phyloP scores from a whole-genome alignment of 495 filamentous ascomycete genomes.

The Neurospora cerealis region DNA sequence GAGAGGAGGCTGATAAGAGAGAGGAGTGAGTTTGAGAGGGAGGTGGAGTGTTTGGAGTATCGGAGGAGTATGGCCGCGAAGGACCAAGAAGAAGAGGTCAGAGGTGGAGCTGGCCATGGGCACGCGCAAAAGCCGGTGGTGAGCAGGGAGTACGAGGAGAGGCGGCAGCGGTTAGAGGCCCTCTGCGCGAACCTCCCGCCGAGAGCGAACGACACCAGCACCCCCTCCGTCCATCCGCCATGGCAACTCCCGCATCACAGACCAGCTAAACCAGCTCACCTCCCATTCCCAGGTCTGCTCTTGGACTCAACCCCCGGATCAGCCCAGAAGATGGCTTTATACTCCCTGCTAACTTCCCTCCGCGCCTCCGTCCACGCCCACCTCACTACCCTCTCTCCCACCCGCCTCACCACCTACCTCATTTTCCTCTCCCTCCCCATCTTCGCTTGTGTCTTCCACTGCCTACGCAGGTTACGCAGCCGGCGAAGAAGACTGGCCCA shows the following conservation, averaged over 20 bases:
- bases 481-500: neutral
- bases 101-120: no score
- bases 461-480: neutral
- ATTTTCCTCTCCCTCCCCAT: neutral
- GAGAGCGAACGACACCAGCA: neutral
- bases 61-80: no score
- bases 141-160: neutral
- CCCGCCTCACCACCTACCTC: neutral
- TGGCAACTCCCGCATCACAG: slow-evolving; percentile 12
- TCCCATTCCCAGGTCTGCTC: slow-evolving; percentile 6
- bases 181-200: neutral
- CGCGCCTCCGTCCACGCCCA: neutral
- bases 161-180: rapidly evolving
- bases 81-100: no score
- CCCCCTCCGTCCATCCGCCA: neutral
- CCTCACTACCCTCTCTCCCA: neutral
- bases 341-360: neutral
- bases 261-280: neutral
- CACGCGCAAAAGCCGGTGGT: neutral
- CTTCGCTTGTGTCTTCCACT: neutral
- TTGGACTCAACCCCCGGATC: slow-evolving; percentile 5
- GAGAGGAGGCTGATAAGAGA: neutral
- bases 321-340: slow-evolving; percentile 13
- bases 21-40: neutral
- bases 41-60: neutral